Percentiles rank a stretch among this genome's conserved stretches.
Evolutionary conservation across 2,329 filamentous ascomycete species (phyloP).

Genomic region (Atkinsonella hypoxylon): DNA sequence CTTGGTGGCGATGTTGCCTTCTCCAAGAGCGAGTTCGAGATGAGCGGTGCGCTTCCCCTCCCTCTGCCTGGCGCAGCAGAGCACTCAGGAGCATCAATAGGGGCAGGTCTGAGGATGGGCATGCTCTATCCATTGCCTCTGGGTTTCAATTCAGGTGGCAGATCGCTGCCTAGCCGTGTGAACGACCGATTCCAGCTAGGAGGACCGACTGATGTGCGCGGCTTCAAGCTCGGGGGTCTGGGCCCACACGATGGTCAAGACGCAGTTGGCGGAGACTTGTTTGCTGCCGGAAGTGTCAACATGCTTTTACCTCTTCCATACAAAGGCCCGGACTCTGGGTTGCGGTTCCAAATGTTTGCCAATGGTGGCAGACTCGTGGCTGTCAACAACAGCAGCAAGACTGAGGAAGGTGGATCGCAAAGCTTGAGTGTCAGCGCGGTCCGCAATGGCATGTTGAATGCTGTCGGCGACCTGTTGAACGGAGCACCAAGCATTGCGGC

Average conservation of each 20-base stretch:
- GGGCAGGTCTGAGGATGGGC: slow-evolving; percentile 69
- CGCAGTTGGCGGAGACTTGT: slow-evolving; percentile 82
- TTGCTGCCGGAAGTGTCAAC: slow-evolving; percentile 78
- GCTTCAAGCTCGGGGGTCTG: slow-evolving; percentile 80
- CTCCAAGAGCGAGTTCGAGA: slow-evolving; percentile 80
- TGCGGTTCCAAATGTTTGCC: slow-evolving; percentile 81
- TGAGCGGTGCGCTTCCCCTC: slow-evolving; percentile 64
- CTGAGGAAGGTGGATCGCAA: slow-evolving; percentile 22
- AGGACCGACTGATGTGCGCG: slow-evolving; percentile 86
- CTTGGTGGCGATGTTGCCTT: slow-evolving; percentile 87
- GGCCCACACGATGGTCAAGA: slow-evolving; percentile 80
- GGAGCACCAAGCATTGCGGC: slow-evolving; percentile 77
- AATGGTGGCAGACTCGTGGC: slow-evolving; percentile 81
- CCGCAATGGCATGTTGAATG: slow-evolving; percentile 40
- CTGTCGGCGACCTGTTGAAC: slow-evolving; percentile 57
- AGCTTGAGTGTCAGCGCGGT: slow-evolving; percentile 33
- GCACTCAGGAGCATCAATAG: slow-evolving; percentile 69
- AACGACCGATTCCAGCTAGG: slow-evolving; percentile 95
- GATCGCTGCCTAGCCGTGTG: slow-evolving; percentile 59
- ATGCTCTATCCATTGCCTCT: slow-evolving; percentile 71
- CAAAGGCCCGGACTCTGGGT: slow-evolving; percentile 67
- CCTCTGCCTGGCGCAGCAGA: slow-evolving; percentile 56
- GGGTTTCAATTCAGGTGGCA: slow-evolving; percentile 37
- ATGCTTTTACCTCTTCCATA: slow-evolving; percentile 76
- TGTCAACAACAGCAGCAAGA: slow-evolving; percentile 47